Evolutionary conservation across 1,284 basidiomycete species (phyloP), one percentile per base, ranked within the genome.

Genomic region (Ustilago cynodontis): DNA sequence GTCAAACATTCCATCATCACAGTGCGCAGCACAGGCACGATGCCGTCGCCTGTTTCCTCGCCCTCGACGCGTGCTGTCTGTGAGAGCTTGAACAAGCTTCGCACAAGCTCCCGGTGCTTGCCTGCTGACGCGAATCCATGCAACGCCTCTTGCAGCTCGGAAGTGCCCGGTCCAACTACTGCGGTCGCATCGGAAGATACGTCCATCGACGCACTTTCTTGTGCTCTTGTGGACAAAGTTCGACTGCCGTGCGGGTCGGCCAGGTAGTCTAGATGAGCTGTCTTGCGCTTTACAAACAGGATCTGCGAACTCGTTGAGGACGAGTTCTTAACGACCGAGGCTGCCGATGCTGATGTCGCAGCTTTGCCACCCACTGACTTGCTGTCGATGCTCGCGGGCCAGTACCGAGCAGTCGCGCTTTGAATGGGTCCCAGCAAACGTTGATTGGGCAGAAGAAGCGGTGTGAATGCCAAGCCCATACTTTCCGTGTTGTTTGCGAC

Each of bases 211-310:
- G 63, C 58, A 24, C 29, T 65, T 24, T 60, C 77, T 14, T 55
- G 39, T 5, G 70, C 58, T 7, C 66, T 58, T 33, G 78, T 66
- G n/a, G 71, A 60, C 57, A 98, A 89, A 85, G 93, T 94, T 53
- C 94, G 90, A 78, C 93, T 94, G 8, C 95, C 95, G 73, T 93
- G 91, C 0, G 95, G 94, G 87, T 98, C 96, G 78, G 94, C 93
- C 13, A 91, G 91, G 82, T 98, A 98, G 84, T 93, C 93, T 50
- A 98, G 88, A 86, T 95, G 95, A 0, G 94, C 95, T 0, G 94
- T 92, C 50, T 94, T 90, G 22, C 95, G 91, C 86, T 98, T 96
- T 65, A 98, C 95, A 39, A 75, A 75, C n/a, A 82, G 49, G n/a
- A 67, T 63, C 49, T 76, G 77, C 8, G 79, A 70, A 1, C 56